phyloP scores from a whole-genome alignment of 2,329 filamentous ascomycete species.

The Botrytis medusae region DNA sequence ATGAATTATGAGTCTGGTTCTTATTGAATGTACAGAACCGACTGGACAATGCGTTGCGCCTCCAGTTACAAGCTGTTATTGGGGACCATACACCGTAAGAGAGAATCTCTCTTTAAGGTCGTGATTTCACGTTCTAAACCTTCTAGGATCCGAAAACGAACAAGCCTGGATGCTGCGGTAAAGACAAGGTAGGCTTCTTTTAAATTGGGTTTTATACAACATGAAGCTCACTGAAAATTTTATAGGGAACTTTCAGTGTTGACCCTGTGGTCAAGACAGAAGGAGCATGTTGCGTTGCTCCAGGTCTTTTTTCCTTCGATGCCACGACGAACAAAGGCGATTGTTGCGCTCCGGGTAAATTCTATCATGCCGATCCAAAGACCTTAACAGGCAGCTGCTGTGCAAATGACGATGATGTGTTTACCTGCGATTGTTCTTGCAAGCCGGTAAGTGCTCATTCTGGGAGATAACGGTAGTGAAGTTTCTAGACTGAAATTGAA shows the following conservation, averaged over 20 bases:
- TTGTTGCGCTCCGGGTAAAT: background rate
- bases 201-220: background rate
- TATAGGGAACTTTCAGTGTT: constrained; percentile 7
- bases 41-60: constrained; percentile 12
- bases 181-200: background rate
- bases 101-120: background rate
- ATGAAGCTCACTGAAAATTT: background rate
- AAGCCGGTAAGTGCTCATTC: background rate
- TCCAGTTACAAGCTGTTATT: constrained; percentile 10
- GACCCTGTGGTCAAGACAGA: background rate
- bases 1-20: background rate
- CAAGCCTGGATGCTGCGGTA: constrained; percentile 4
- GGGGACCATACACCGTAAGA: constrained; percentile 15
- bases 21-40: background rate
- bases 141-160: background rate
- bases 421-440: constrained; percentile 18
- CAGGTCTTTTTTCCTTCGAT: constrained; percentile 8
- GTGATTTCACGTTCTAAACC: background rate
- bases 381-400: constrained; percentile 6
- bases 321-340: background rate
- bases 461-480: too few relatives aligned
- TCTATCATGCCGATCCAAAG: background rate
- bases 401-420: constrained; percentile 9
- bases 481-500: background rate
- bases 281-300: constrained; percentile 14